Evolutionary conservation across 345 rosid species (phyloP), one percentile per base, ranked within the genome.

Genomic region (Alliaria petiolata): DNA sequence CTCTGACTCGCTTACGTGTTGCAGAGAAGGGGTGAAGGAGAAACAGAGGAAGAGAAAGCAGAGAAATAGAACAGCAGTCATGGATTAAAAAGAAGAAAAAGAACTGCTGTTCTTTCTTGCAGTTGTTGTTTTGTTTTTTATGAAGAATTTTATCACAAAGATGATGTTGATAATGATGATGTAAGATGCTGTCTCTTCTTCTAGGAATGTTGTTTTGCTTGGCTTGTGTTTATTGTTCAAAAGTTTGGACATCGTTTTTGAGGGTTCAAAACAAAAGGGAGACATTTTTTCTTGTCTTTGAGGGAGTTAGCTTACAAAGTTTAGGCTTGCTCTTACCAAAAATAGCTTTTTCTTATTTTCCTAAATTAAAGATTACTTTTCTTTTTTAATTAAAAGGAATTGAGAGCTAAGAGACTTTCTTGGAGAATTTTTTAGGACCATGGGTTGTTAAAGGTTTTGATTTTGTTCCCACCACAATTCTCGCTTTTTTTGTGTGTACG

Each of bases 11-110:
- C 66, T 65, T 6, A 74, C 25, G 40, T 59, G 42, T 74, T 74
- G 77, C 19, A 74, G 4, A 66, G 77, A 74, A 47, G 71, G 66
- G 60, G 60, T 47, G 67, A 74, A 65, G 36, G 44, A 74, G 61
- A 57, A 57, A 74, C 52, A 56, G 10, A 74, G 20, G 39, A 64
- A 34, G 25, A 45, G 4, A 51, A 73, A 58, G 43, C 61, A 39
- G 14, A 65, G 43, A 66, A 20, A 65, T 11, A 74, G 60, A 74
- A 65, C 72, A 74, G 61, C 77, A 74, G 71, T 57, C 77, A 74
- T 74, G 77, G 71, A 28, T 65, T 55, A 54, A 72, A 7, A 46
- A 16, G 26, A 71, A 71, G 63, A n/a, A 52, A 22, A 8, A 49
- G 26, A 43, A 57, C 47, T 54, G 70, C 58, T 63, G 64, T 54